Base-by-base conservation (phyloP, 2,329 filamentous ascomycete genomes). In the Talaromyces funiculosus region DNA sequence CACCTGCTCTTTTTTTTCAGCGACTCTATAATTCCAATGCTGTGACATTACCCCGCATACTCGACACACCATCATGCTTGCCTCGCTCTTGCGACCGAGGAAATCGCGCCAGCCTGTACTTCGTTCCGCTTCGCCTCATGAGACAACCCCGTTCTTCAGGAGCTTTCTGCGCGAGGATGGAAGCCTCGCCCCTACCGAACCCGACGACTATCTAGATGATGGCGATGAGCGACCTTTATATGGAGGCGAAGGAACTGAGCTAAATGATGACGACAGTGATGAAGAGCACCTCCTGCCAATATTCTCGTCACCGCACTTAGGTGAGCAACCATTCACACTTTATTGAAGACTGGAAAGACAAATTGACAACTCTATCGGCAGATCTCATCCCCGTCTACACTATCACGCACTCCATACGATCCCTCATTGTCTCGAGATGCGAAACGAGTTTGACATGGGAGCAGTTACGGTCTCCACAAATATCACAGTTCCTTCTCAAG, bases 381-480 rank as follows among this genome's bases (percentile, higher is more conserved):
- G 92, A 96, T 77, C 83, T 88, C 9, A 82, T 97, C 6, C 92
- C 93, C 20, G 86, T 96, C 61, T 97, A 97, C 79, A 89, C 87
- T 73, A 86, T 95, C 66, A 96, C 92, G 29, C 93, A 97, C 75
- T 86, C 90, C 33, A 92, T 97, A 64, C 89, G 93, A 66, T 86
- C 92, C 57, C 83, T 97, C 60, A 87, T 97, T 62, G 84, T 90
- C 66, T 83, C 90, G 62, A 86, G 90, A 71, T 96, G 91, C 74
- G 93, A 97, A 78, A 97, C 92, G 1, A 93, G 91, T 0, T 78
- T 97, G 55, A 88, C 91, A 16, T 97, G 92, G 92, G 93, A 97
- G 65, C 93, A 97, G 73, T 81, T 97, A 64, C 86, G 92, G 64
- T 96, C 92, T n/a, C 93, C 93, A 3, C 93, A 97, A 72, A 88